A percentile compares a stretch with the other conserved stretches of the same genome.
Evolutionary conservation across 441 rosid genomes (phyloP).

Genomic region (Breynia disticha): DNA sequence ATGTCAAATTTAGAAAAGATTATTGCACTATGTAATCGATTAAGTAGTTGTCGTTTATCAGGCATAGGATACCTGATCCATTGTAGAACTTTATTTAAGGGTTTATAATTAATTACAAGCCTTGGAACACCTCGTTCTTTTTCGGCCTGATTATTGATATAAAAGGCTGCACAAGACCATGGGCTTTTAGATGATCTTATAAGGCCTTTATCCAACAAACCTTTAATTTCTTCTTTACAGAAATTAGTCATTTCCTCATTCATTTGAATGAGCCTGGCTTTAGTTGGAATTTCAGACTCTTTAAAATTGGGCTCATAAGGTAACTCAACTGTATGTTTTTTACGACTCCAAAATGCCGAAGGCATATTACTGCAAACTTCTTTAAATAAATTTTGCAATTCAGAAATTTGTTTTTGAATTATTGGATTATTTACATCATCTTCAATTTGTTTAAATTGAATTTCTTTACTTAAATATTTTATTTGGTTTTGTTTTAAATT

Average conservation of each 20-base stretch:
- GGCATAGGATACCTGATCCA: not conserved
- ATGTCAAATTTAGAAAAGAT: too few relatives aligned
- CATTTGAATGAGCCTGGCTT: not conserved
- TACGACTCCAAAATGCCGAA: not conserved
- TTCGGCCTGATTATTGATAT: not conserved
- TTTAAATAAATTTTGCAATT: too few relatives aligned
- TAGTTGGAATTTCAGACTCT: not conserved
- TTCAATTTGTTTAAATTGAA: not conserved
- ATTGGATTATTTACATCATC: too few relatives aligned
- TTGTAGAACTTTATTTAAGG: too few relatives aligned
- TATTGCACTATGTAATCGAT: not conserved
- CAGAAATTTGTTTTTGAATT: too few relatives aligned
- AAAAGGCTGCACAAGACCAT: not conserved
- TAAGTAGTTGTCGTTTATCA: not conserved
- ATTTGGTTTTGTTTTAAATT: not conserved
- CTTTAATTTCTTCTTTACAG: not conserved
- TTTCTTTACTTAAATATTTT: too few relatives aligned
- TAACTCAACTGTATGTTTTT: not conserved
- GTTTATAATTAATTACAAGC: conserved; percentile 5
- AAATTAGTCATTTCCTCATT: not conserved
- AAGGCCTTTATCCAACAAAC: not conserved
- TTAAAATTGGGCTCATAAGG: not conserved
- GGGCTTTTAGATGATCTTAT: not conserved
- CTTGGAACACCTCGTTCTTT: conserved; percentile 1
- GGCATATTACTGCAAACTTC: not conserved